Percentiles rank a stretch among this genome's conserved stretches.
Conservation (phyloP, 305 asterid species). For the Fraxinus velutina region DNA sequence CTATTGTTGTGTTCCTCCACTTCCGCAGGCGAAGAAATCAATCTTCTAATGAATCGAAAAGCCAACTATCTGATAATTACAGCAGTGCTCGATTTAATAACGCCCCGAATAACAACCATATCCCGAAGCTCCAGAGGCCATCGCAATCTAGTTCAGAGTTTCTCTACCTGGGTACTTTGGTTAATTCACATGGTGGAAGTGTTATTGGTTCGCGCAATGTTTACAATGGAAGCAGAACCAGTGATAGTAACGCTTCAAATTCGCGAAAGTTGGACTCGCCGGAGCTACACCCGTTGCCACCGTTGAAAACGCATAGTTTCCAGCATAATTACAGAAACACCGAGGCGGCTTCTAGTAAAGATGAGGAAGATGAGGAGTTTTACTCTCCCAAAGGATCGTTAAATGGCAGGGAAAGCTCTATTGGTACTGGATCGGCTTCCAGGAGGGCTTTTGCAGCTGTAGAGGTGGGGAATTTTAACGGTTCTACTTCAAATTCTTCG, state of each 20-base stretch:
- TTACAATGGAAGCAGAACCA: conserved; percentile 31
- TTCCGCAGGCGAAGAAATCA: conserved; percentile 37
- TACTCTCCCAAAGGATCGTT: conserved; percentile 78
- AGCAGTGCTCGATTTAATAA: conserved; percentile 20
- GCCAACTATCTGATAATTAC: conserved; percentile 55
- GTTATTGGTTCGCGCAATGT: conserved; percentile 26
- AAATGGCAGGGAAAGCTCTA: conserved; percentile 53
- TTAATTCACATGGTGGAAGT: conserved; percentile 50
- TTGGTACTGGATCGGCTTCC: conserved; percentile 61
- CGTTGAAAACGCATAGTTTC: conserved; percentile 38
- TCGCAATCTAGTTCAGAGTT: conserved; percentile 85
- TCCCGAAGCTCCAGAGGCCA: conserved; percentile 74
- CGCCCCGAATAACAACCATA: conserved; percentile 19
- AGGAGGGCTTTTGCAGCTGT: conserved; percentile 51
- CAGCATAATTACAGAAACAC: conserved; percentile 35
- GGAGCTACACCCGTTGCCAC: conserved; percentile 89
- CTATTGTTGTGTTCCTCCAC: conserved; percentile 51
- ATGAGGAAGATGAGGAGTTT: conserved; percentile 63
- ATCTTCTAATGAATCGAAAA: conserved; percentile 33
- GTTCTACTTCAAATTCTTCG: conserved; percentile 50
- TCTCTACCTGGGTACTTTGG: conserved; percentile 80
- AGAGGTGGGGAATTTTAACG: conserved; percentile 42
- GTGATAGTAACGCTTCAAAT: conserved; percentile 25
- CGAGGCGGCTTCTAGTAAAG: conserved; percentile 37
- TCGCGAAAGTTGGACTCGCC: conserved; percentile 65